phyloP scores from a whole-genome alignment of 768 basidiomycete species.

The Auriscalpium orientale region DNA sequence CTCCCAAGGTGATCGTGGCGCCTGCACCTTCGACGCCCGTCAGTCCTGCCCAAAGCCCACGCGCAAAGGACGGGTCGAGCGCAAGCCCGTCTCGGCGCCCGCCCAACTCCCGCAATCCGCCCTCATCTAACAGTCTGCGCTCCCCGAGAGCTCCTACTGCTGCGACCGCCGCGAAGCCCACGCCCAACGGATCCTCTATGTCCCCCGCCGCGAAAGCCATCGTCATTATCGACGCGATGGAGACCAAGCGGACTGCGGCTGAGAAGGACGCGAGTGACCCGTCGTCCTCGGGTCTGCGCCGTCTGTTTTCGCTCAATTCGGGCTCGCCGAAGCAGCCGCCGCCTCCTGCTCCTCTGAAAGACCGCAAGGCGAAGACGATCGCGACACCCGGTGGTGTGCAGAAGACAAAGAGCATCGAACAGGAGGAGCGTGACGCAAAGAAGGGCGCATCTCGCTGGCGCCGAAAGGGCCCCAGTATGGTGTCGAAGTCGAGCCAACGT shows the following conservation, averaged over 20 bases:
- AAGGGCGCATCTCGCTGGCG: constrained; percentile 9
- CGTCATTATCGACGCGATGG: constrained; percentile 51
- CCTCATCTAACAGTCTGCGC: constrained; percentile 1
- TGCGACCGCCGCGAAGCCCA: neutral
- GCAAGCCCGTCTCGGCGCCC: neutral
- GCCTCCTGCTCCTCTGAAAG: constrained; percentile 1
- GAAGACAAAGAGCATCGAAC: constrained; percentile 6
- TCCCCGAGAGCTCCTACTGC: constrained; percentile 5
- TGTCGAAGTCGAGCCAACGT: constrained; percentile 6
- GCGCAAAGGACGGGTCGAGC: neutral
- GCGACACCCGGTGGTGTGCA: neutral
- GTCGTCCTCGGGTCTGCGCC: constrained; percentile 17
- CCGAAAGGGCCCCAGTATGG: constrained; percentile 1
- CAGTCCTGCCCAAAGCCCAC: neutral
- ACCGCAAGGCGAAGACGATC: neutral
- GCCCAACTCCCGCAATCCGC: constrained; percentile 1
- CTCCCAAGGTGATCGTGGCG: constrained; percentile 6
- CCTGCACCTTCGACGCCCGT: neutral
- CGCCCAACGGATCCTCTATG: constrained; percentile 20
- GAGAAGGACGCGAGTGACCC: constrained; percentile 15
- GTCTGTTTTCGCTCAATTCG: constrained; percentile 16
- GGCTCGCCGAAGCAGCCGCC: neutral
- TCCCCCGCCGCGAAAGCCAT: constrained; percentile 55
- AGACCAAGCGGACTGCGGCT: constrained; percentile 32
- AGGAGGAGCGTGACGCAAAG: constrained; percentile 3